Base-by-base conservation (phyloP, 306 rosid species). In the Astragalus membranaceus region DNA sequence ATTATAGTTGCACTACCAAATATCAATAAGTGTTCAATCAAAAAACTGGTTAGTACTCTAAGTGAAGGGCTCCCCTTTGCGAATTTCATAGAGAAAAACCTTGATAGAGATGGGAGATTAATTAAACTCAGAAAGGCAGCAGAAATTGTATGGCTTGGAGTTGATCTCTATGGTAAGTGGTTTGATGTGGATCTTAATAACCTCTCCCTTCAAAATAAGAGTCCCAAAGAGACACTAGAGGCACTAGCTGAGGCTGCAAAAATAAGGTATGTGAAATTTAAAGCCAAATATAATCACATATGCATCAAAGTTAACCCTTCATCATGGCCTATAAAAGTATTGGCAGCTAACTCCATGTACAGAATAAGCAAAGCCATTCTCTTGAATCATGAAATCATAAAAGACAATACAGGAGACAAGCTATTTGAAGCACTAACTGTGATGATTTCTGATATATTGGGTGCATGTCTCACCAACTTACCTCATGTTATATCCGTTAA, bases 321-420 rank as follows among this genome's bases (percentile, higher is more conserved):
- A 35, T 71, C 53, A 12, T 93, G 97, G 98, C 97, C 93, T 0
- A 1, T 60, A 44, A 78, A 78, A 49, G 47, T 87, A 14, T 42
- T 87, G 74, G 90, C 92, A 47, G 77, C 94, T 2, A 86, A 90
- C 56, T 81, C 91, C 61, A 87, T 93, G 98, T 93, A 88, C 70
- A 87, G 96, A 86, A 74, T 88, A 69, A 79, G 87, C 78, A 74
- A 85, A 71, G 79, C 88, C 14, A 51, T 76, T 67, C 87, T 85
- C 49, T 70, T 88, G 2, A 82, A 77, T 16, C 75, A 39, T 5
- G 81, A 69, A 64, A 62, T 78, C 75, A 65, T 41, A 37, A 29
- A 35, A 41, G 60, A 57, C 14, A 42, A 14, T 5, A 30, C 62
- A 0, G 47, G 78, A 41, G 86, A 87, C 79, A 65, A 66, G 62